These are phyloP conservation scores for Tephrocybe sp. DNA, from an alignment of 768 basidiomycete genomes.

Conservation along the genomic window DNA sequence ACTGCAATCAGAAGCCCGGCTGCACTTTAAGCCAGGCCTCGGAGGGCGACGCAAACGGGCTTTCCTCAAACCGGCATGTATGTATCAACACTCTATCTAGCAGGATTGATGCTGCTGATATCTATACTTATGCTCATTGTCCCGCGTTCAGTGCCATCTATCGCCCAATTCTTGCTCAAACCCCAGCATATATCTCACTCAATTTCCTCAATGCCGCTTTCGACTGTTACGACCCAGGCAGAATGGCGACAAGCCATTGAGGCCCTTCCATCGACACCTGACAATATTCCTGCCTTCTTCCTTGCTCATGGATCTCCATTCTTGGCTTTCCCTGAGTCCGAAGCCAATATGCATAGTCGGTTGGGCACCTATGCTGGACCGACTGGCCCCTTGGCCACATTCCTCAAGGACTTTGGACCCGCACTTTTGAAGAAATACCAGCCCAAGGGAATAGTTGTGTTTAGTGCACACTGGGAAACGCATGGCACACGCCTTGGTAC, in stretches of 20 bases:
- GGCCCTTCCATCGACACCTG: constrained; percentile 51
- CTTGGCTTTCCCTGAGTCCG: constrained; percentile 37
- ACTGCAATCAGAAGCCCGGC: too few relatives aligned
- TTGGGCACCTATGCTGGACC: constrained; percentile 40
- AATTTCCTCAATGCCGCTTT: constrained; percentile 10
- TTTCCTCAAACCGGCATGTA: background rate
- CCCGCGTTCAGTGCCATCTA: background rate
- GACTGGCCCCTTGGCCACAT: constrained; percentile 52
- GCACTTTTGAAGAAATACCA: constrained; percentile 66
- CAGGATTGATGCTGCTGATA: constrained; percentile 4
- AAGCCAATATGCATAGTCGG: constrained; percentile 6
- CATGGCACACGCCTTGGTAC: constrained; percentile 53
- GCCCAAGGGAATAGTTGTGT: constrained; percentile 78
- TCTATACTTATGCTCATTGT: constrained; percentile 6
- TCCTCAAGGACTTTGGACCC: constrained; percentile 67
- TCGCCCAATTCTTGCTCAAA: background rate
- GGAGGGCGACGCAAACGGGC: background rate
- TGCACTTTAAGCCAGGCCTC: background rate
- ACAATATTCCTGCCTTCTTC: constrained; percentile 75
- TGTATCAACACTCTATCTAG: constrained; percentile 3
- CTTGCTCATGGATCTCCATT: constrained; percentile 70
- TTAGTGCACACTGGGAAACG: constrained; percentile 85
- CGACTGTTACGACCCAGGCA: constrained; percentile 33
- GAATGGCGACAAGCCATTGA: constrained; percentile 57
- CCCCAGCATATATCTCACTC: background rate